A percentile compares a stretch with the other conserved stretches of the same genome.
Conservation (phyloP, 108 stramenopile species). For the Epipyxis sp. region DNA sequence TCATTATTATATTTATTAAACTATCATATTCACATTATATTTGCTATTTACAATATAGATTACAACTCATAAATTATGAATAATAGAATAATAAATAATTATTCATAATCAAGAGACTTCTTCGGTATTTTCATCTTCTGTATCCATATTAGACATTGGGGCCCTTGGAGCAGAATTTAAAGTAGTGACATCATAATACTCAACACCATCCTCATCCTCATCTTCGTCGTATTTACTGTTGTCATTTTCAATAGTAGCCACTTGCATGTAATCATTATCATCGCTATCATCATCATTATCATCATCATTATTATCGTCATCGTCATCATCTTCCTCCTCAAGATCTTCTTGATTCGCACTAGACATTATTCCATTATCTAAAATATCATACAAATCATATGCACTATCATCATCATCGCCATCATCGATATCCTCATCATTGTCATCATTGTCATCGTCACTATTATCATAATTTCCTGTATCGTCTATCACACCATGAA, state of each 20-base stretch:
- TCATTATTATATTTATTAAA: too few relatives aligned
- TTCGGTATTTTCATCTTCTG: not conserved
- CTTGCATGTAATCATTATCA: not conserved
- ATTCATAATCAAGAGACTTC: too few relatives aligned
- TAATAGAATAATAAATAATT: too few relatives aligned
- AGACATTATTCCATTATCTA: not conserved
- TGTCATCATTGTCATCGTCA: not conserved
- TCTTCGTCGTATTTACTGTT: constrained; percentile 36
- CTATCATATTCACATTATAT: too few relatives aligned
- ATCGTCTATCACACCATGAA: not conserved
- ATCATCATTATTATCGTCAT: constrained; percentile 15
- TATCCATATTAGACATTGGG: not conserved
- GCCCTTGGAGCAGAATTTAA: not conserved
- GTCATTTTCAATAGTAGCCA: constrained; percentile 16
- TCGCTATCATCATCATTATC: not conserved
- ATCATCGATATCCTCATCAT: not conserved
- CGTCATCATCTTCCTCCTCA: not conserved
- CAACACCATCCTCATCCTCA: constrained; percentile 34
- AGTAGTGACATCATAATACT: constrained; percentile 7
- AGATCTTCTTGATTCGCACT: not conserved
- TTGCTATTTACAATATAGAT: too few relatives aligned
- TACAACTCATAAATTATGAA: too few relatives aligned
- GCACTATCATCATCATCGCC: constrained; percentile 18
- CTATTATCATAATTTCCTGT: too few relatives aligned
- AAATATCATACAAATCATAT: not conserved